Base-by-base conservation (phyloP, 1,284 basidiomycete species). In the Marasmius fiardii region DNA sequence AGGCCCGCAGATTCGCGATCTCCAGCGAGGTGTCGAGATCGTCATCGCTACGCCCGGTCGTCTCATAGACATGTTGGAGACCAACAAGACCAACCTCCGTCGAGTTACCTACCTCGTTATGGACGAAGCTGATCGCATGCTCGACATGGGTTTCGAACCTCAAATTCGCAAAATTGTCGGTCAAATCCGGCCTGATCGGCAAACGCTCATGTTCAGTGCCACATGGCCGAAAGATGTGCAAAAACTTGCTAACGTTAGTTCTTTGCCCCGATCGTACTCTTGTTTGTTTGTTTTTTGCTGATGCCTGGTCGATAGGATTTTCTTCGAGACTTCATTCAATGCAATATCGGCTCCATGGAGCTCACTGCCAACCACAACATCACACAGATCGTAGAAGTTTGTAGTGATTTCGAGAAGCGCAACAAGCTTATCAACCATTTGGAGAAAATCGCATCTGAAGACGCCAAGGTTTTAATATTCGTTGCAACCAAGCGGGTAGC, bases 211-310 rank as follows among this genome's bases (percentile, higher is more conserved):
- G 85, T 99, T 99, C 81, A 98, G 95, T 55, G 96, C 96, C 23
- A 99, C 97, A 21, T 99, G 96, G 96, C 96, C 96, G 33, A 98
- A 98, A 76, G 96, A 99, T 67, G 97, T 99, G 3, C 96, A 99
- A 77, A 93, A 95, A 66, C 84, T 99, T 60, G 96, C 96, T 39
- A 88, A 86, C 67, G 89, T 91, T 65, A 55, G 74, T 68, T 2
- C 43, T 45, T 23, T 26, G 21, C 28, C 28, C 10, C 28, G 10
- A 31, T 31, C 28, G 24, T 37, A 45, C 16, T 20, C 31, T 10
- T 2, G 21, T 18, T 14, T 24, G 20, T 4, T 39, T 10, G 31
- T n/a, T n/a, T 18, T 57, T 62, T 20, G 61, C 52, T 57, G 34
- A 43, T 55, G 16, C 37, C 16, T 23, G 33, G 34, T 54, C 26